phyloP scores from a whole-genome alignment of 2,329 filamentous ascomycete genomes.

The Talaromyces sp. region DNA sequence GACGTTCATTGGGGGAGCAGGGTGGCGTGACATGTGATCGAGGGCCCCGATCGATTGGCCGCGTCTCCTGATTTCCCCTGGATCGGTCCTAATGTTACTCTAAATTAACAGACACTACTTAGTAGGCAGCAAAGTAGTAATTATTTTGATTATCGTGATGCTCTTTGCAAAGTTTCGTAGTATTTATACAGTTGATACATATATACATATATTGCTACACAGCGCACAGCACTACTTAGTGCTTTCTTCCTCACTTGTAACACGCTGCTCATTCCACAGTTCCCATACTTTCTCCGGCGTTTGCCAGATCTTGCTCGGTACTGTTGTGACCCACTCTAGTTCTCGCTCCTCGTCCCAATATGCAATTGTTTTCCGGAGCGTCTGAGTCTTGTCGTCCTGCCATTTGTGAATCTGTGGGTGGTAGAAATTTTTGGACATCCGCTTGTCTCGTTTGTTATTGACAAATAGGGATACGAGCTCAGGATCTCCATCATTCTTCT shows the following conservation, averaged over 20 bases:
- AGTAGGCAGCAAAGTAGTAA: too few species aligned
- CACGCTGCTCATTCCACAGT: conserved; percentile 19
- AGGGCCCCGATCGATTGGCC: not conserved
- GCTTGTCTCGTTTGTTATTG: conserved; percentile 1
- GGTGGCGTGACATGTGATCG: conserved; percentile 18
- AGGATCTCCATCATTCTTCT: conserved; percentile 24
- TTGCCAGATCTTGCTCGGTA: not conserved
- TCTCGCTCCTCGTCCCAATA: conserved; percentile 31
- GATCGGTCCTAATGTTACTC: not conserved
- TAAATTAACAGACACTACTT: not conserved
- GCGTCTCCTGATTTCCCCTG: conserved; percentile 4
- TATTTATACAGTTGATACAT: not conserved
- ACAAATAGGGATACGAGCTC: conserved; percentile 1
- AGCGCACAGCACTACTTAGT: not conserved
- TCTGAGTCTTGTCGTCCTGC: conserved; percentile 9
- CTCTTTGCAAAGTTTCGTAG: too few species aligned
- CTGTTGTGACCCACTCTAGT: conserved; percentile 22
- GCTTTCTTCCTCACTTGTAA: not conserved
- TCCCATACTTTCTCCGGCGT: conserved; percentile 6
- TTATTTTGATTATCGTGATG: too few species aligned
- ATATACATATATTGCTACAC: not conserved
- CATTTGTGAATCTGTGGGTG: conserved; percentile 14
- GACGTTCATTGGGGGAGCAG: conserved; percentile 6
- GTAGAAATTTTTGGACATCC: conserved; percentile 9
- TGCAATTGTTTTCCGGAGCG: conserved; percentile 20